phyloP scores from a whole-genome alignment of 2,329 filamentous ascomycete genomes.

The Calonectria pseudoreteaudii region DNA sequence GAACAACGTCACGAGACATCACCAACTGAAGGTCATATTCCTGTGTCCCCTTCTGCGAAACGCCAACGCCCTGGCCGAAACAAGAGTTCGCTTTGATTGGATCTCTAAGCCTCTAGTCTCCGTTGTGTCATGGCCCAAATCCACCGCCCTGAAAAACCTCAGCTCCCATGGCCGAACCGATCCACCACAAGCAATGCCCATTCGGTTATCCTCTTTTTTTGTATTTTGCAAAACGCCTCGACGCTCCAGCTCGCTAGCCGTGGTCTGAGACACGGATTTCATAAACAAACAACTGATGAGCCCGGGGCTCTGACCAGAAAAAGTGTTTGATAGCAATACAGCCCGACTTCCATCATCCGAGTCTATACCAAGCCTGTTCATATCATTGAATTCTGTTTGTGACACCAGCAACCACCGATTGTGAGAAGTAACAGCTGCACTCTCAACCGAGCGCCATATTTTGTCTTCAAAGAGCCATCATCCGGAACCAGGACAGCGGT shows the following conservation, averaged over 20 bases:
- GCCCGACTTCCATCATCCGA: conserved; percentile 19
- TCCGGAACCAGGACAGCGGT: background rate
- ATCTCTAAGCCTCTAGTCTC: conserved; percentile 39
- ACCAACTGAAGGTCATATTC: conserved; percentile 20
- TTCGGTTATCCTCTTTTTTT: conserved; percentile 26
- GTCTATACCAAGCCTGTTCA: conserved; percentile 35
- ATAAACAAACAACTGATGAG: conserved; percentile 13
- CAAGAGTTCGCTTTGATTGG: conserved; percentile 30
- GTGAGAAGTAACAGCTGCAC: background rate
- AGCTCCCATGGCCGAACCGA: conserved; percentile 19
- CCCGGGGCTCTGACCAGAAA: background rate
- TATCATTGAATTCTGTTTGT: conserved; percentile 26
- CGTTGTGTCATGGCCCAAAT: conserved; percentile 25
- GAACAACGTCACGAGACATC: conserved; percentile 14
- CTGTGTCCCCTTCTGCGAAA: background rate
- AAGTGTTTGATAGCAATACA: conserved; percentile 8
- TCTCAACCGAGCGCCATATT: background rate
- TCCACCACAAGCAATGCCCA: conserved; percentile 27
- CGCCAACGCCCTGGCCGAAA: conserved; percentile 9
- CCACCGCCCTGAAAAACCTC: conserved; percentile 20
- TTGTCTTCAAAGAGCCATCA: background rate
- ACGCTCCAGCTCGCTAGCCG: conserved; percentile 16
- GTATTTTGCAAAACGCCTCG: conserved; percentile 22
- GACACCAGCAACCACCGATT: conserved; percentile 16
- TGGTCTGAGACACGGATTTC: conserved; percentile 12